These are phyloP conservation scores for Megacollybia platyphylla DNA, from an alignment of 1,284 basidiomycete species.

Conservation along the genomic window DNA sequence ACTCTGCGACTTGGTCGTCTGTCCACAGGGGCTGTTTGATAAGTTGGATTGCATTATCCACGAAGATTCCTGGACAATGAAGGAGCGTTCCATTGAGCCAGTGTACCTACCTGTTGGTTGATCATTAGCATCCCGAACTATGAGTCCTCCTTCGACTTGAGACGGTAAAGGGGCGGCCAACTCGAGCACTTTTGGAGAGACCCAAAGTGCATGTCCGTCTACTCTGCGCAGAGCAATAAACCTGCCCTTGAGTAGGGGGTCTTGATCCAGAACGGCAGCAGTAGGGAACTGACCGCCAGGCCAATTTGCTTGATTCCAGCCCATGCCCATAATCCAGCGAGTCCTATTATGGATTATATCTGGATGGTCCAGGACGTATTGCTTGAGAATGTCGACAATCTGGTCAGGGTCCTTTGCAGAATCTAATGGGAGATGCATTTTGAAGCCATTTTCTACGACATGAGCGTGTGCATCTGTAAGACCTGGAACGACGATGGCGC, in stretches of 20 bases:
- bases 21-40: constrained; percentile 56
- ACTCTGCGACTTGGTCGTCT: constrained; percentile 41
- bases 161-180: constrained; percentile 42
- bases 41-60: constrained; percentile 64
- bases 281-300: constrained; percentile 59
- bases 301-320: constrained; percentile 90
- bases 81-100: background rate
- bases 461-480: constrained; percentile 23
- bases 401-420: constrained; percentile 40
- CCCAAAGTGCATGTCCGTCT: constrained; percentile 81
- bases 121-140: constrained; percentile 53
- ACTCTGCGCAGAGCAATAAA: constrained; percentile 64
- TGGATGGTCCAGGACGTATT: constrained; percentile 46
- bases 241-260: constrained; percentile 49
- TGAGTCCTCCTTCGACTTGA: constrained; percentile 62
- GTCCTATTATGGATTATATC: constrained; percentile 38
- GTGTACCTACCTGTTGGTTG: constrained; percentile 54
- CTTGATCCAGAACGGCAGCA: constrained; percentile 61
- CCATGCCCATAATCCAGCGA: constrained; percentile 76
- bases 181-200: constrained; percentile 57
- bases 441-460: constrained; percentile 38
- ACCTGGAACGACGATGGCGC: constrained; percentile 54
- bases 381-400: constrained; percentile 31
- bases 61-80: constrained; percentile 39
- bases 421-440: constrained; percentile 50